These are phyloP conservation scores for Porogramme epimiltina DNA, from an alignment of 1,284 basidiomycete genomes.

Conservation along the genomic window DNA sequence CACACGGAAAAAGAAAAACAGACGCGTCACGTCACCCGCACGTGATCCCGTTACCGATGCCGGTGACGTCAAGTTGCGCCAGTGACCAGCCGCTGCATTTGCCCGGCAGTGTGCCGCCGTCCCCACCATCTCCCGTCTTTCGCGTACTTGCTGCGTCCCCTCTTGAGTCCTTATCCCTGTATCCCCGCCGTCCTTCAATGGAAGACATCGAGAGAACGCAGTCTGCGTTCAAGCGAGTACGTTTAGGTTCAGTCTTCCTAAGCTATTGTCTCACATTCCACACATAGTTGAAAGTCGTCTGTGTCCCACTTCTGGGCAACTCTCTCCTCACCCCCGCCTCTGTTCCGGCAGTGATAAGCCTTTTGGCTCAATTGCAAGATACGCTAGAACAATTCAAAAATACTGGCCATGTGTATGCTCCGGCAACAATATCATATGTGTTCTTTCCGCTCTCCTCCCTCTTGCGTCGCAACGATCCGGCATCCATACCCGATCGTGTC, in stretches of 20 bases:
- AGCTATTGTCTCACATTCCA: background rate
- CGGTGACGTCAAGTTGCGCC: too few relatives aligned
- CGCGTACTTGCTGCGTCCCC: too few relatives aligned
- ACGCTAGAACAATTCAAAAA: conserved; percentile 47
- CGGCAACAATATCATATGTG: conserved; percentile 78
- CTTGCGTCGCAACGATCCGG: conserved; percentile 69
- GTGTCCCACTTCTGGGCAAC: conserved; percentile 76
- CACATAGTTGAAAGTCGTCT: conserved; percentile 73
- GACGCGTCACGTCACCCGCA: conserved; percentile 8
- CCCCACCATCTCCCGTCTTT: too few relatives aligned
- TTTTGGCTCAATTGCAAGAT: conserved; percentile 55
- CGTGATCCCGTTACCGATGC: too few relatives aligned
- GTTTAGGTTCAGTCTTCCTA: background rate
- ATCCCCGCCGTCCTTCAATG: too few relatives aligned
- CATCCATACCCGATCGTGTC: conserved; percentile 75
- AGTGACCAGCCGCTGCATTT: too few relatives aligned
- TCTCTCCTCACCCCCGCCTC: conserved; percentile 58
- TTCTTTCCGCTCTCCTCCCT: conserved; percentile 87
- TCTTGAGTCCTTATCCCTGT: too few relatives aligned
- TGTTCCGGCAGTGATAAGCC: conserved; percentile 48
- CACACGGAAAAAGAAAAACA: background rate
- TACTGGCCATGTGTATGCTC: conserved; percentile 44
- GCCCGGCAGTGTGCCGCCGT: too few relatives aligned
- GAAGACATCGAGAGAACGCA: conserved; percentile 17
- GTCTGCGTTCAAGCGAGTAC: conserved; percentile 38